Base-by-base conservation (phyloP, 352 stramenopile species). In the Pythium dissotocum region DNA sequence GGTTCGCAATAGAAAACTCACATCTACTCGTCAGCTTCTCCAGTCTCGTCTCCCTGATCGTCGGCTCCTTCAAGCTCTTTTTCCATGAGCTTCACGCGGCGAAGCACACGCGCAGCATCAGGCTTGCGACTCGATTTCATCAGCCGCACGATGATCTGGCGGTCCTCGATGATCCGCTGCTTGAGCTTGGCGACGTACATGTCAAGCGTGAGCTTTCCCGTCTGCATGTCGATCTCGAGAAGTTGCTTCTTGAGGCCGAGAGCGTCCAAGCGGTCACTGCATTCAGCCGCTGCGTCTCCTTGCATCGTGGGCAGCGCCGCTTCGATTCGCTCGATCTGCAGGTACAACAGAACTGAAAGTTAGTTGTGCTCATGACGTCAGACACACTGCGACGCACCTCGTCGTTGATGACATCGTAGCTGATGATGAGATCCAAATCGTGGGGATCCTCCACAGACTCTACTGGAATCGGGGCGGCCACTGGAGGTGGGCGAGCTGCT, bases 371-470 rank as follows among this genome's bases (percentile, higher is more conserved):
- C 13, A 53, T n/a, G 46, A 14, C 24, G 9, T 26, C 51, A 30
- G 28, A 30, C 1, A 30, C 28, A 0, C 28, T 2, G 12, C n/a
- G 18, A 44, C 53, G 59, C 61, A 94, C 86, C 81, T 94, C 87
- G 75, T 94, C 83, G 44, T 87, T 90, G 18, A 94, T 91, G 60
- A 94, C 85, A 60, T 94, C 87, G 74, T 94, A 94, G 74, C 87
- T 94, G 56, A 91, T 60, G 58, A 94, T 91, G 49, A 90, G 38
- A 69, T 93, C 85, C 12, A 90, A 58, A 67, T 87, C 67, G 44
- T 92, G 85, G 6, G 83, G 80, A 51, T 94, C 77, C 13, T 81
- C 76, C 6, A 63, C 16, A 13, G 61, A 71, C 8, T 74, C 71
- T 7, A 65, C n/a, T 30, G 21, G 30, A n/a, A 28, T 38, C 28